Evolutionary conservation across 768 basidiomycete species (phyloP).

Genomic region (Sistotremastrum niveocremeum): DNA sequence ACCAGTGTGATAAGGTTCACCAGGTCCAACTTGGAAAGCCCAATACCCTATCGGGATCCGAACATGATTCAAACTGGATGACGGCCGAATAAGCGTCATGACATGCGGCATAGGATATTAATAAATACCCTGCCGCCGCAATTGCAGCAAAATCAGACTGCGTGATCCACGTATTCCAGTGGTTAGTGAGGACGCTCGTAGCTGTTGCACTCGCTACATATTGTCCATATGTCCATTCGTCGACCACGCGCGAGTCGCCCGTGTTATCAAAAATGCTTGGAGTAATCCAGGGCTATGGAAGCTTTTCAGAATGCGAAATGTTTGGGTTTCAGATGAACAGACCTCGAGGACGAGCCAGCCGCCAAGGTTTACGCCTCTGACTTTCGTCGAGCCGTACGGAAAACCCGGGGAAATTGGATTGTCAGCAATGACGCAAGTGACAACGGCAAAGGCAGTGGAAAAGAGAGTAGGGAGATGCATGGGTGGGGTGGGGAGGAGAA

Average conservation of each 20-base stretch:
- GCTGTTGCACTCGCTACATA: constrained; percentile 41
- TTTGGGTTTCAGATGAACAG: constrained; percentile 3
- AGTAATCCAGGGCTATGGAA: constrained; percentile 55
- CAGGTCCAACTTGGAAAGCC: constrained; percentile 69
- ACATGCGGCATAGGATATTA: constrained; percentile 4
- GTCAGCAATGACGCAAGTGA: constrained; percentile 6
- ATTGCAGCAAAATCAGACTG: constrained; percentile 67
- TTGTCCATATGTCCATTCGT: constrained; percentile 70
- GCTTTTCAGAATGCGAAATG: background rate
- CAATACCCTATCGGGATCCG: constrained; percentile 82
- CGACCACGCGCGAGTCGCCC: constrained; percentile 37
- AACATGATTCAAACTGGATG: constrained; percentile 63
- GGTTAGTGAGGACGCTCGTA: constrained; percentile 35
- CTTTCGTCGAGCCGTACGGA: constrained; percentile 57
- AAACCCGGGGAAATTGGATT: constrained; percentile 39
- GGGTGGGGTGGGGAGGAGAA: background rate
- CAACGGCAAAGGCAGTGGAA: background rate
- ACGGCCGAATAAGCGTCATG: constrained; percentile 4
- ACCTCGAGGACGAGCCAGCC: constrained; percentile 47
- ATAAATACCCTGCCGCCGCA: constrained; percentile 52
- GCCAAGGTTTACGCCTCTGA: constrained; percentile 77
- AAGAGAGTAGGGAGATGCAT: background rate
- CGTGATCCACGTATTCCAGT: constrained; percentile 73
- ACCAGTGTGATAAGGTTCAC: constrained; percentile 70
- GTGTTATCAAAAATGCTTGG: constrained; percentile 64